Base-by-base conservation (phyloP, 202 grass and related monocot genomes). In the Schoenoplectus tabernaemontani region DNA sequence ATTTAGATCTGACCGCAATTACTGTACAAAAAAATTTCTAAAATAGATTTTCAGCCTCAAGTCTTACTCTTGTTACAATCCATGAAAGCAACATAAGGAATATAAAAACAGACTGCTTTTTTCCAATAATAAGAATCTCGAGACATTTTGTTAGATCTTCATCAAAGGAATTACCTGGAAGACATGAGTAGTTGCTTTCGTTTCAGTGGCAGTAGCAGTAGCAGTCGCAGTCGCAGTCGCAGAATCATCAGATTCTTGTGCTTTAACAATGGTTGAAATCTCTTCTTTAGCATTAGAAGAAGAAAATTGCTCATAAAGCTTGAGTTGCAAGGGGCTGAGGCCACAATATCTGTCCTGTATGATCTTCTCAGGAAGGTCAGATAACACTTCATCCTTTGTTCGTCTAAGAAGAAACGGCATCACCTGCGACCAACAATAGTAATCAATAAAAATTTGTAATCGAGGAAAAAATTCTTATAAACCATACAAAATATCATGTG, bases 381-480 rank as follows among this genome's bases (percentile, higher is more conserved):
- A 92, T 80, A 98, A 85, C 67, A 98, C 96, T 83, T 98, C 96
- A 87, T 95, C 90, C 82, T 98, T 98, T 60, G 96, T 98, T 86
- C 96, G 86, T 85, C 96, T 89, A 36, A 98, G 89, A 74, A 98
- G 91, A 87, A 98, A 98, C 64, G 96, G 96, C 96, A 98, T 98
- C 69, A 98, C 91, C 96, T 98, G 47, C 53, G 80, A 82, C 37
- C 30, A 47, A 28, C 81, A 75, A 36, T 36, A 54, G 15, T 54
- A 78, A 34, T 16, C 10, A 61, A 60, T 20, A 61, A 42, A 80
- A 17, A 32, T 51, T 16, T 13, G 50, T 32, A 78, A 78, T 60
- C 28, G 17, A 64, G 36, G 59, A 64, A 43, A 79, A 41, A 60
- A 78, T 62, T 47, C 4, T 51, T 34, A 10, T 23, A 51, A 11